Conservation (phyloP, 805 yeast species). For the Kodamaea neixiangensis region DNA sequence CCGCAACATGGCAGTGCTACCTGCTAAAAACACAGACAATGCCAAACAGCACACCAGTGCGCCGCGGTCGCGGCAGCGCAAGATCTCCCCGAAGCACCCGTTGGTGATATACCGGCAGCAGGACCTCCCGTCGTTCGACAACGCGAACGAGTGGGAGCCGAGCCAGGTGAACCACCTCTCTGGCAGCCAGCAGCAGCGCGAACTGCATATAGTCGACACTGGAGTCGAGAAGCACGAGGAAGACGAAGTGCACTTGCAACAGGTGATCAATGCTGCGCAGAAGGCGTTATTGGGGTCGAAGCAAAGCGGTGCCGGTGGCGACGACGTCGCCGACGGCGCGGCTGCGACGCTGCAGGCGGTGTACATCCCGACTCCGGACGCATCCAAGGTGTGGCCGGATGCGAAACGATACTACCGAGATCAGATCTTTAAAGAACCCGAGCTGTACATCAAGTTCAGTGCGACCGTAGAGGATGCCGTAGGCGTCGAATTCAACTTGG, state of each 20-base stretch:
- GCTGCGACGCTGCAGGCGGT: slow-evolving; percentile 30
- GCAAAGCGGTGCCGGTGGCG: slow-evolving; percentile 28
- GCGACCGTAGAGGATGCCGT: slow-evolving; percentile 95
- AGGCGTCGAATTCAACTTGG: slow-evolving; percentile 86
- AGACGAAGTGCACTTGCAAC: slow-evolving; percentile 93
- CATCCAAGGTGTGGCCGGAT: slow-evolving; percentile 79
- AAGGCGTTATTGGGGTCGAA: slow-evolving; percentile 52
- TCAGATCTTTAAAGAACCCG: slow-evolving; percentile 63
- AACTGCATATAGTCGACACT: slow-evolving; percentile 86
- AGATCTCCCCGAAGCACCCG: slow-evolving; percentile 88
- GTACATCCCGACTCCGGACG: slow-evolving; percentile 96
- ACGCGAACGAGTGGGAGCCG: slow-evolving; percentile 41
- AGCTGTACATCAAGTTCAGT: slow-evolving; percentile 80
- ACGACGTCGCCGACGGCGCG: slow-evolving; percentile 6
- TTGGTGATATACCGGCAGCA: slow-evolving; percentile 73
- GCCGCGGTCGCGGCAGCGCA: slow-evolving; percentile 89
- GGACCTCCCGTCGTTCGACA: slow-evolving; percentile 78
- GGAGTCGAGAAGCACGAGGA: slow-evolving; percentile 98
- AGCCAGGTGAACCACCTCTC: slow-evolving; percentile 43
- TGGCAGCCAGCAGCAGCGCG: slow-evolving; percentile 68
- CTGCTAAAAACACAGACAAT: slow-evolving; percentile 36
- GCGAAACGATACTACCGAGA: slow-evolving; percentile 71
- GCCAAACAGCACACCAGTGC: slow-evolving; percentile 38
- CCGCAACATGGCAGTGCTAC: slow-evolving; percentile 48
- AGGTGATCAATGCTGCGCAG: slow-evolving; percentile 80